Evolutionary conservation across 2,329 filamentous ascomycete genomes (phyloP), one percentile per base, ranked within the genome.

Genomic region (Neoscytalidium dimidiatum): DNA sequence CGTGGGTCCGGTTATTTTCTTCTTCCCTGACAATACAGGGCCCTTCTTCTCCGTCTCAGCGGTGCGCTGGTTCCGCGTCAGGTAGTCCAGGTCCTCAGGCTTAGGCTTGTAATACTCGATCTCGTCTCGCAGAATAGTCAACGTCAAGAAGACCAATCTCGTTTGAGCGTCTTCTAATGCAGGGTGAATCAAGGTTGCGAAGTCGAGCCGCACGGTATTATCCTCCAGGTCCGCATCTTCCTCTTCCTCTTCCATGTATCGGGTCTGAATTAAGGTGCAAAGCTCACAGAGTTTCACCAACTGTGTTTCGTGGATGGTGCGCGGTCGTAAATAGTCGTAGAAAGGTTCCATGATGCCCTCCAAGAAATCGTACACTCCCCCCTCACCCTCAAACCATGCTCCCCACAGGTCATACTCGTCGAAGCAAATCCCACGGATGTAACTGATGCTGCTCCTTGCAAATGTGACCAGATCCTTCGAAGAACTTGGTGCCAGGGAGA

Each of bases 371-470:
- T 90, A 88, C 6, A 89, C 73, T 2, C 84, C 86, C 28, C 82
- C 84, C 66, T 89, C 85, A 3, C 84, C 86, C 66, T 87, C 84
- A 67, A 90, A 88, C 87, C 86, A 89, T 72, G 89, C 85, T 4
- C 81, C 81, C 87, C 87, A 90, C 7, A 90, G 77, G 62, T 89
- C 87, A 71, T 87, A 88, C 72, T 90, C 88, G 68, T 90, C 88
- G 62, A 88, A 77, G 68, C 88, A 90, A 17, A 90, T 84, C 3
- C 86, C 86, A 60, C 87, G 85, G 63, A 89, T 83, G 69, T 89
- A 90, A 72, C 86, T 85, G 66, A 90, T 88, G 68, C 86, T 86
- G 52, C 84, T 84, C 58, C 87, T 82, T 17, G 88, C 86, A 75
- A 90, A 90, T 0, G 84, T 78, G 13, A 90, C 84, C n/a, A 90